Percentiles rank a stretch among this genome's conserved stretches.
These are phyloP conservation scores for Solanum lycopersicoides DNA, from an alignment of 257 asterid genomes.

Conservation along the genomic window DNA sequence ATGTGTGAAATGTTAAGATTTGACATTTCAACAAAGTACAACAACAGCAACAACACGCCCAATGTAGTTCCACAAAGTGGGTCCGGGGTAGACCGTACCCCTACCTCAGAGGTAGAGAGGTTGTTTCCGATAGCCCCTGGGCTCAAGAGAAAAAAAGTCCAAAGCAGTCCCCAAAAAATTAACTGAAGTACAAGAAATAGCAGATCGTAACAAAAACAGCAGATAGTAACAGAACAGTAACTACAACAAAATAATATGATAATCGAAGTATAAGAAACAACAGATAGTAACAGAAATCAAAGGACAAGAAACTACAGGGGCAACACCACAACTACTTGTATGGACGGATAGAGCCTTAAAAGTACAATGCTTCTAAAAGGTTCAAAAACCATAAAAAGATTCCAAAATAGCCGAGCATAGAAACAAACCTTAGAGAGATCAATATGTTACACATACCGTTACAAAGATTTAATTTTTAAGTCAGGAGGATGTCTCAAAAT, in stretches of 20 bases:
- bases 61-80: not conserved
- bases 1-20: not conserved
- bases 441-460: not conserved
- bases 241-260: not conserved
- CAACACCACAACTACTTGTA: not conserved
- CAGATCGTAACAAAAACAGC: not conserved
- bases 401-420: not conserved
- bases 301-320: not conserved
- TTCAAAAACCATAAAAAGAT: not conserved
- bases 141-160: not conserved
- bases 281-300: not conserved
- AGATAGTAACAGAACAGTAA: not conserved
- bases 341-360: not conserved
- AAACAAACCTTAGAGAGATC: not conserved
- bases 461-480: not conserved
- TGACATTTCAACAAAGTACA: not conserved
- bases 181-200: not conserved
- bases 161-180: not conserved
- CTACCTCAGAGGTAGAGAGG: not conserved
- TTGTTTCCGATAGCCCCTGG: not conserved
- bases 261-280: not conserved
- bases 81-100: not conserved
- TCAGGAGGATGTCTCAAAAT: not conserved
- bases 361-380: not conserved
- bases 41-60: not conserved